Conservation (phyloP, 2,329 filamentous ascomycete species). For the Paraphaeosphaeria sporulosa region DNA sequence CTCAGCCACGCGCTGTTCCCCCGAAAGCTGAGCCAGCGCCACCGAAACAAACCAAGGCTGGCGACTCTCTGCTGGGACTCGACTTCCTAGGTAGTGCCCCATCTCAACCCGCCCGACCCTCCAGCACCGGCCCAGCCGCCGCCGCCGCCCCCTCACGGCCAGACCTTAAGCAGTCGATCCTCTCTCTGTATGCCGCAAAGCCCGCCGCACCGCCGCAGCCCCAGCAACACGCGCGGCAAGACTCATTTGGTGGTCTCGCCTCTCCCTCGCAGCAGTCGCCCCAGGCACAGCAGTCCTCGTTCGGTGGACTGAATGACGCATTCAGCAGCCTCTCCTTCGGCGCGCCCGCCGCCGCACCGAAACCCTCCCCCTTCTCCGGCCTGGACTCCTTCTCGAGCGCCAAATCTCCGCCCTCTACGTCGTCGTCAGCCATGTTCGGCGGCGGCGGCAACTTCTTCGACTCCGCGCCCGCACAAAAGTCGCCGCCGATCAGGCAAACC, state of each 20-base stretch:
- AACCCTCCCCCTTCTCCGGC: slow-evolving; percentile 70
- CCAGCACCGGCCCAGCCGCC: slow-evolving; percentile 71
- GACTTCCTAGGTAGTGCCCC: slow-evolving; percentile 85
- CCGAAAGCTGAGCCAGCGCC: slow-evolving; percentile 71
- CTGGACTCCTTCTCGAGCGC: slow-evolving; percentile 62
- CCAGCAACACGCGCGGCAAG: slow-evolving; percentile 62
- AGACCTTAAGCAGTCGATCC: slow-evolving; percentile 95
- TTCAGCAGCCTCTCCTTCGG: slow-evolving; percentile 75
- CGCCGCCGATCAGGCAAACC: slow-evolving; percentile 52
- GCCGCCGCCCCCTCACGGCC: slow-evolving; percentile 76
- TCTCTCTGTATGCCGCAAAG: slow-evolving; percentile 91
- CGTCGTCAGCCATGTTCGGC: slow-evolving; percentile 56
- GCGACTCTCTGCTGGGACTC: slow-evolving; percentile 86
- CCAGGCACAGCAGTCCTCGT: slow-evolving; percentile 52
- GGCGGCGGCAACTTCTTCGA: slow-evolving; percentile 88
- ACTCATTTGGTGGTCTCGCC: slow-evolving; percentile 56
- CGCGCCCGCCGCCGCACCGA: slow-evolving; percentile 60
- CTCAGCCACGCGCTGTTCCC: slow-evolving; percentile 62
- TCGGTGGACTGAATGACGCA: slow-evolving; percentile 79
- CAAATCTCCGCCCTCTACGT: slow-evolving; percentile 49
- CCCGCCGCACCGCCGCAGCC: slow-evolving; percentile 67
- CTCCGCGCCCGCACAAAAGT: slow-evolving; percentile 62
- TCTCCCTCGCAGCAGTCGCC: slow-evolving; percentile 49
- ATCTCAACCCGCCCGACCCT: slow-evolving; percentile 75
- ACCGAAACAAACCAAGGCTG: slow-evolving; percentile 70